Percentiles rank a stretch among this genome's conserved stretches.
Evolutionary conservation across 2,329 filamentous ascomycete genomes (phyloP).

Genomic region (Cladobotryum protrusum): DNA sequence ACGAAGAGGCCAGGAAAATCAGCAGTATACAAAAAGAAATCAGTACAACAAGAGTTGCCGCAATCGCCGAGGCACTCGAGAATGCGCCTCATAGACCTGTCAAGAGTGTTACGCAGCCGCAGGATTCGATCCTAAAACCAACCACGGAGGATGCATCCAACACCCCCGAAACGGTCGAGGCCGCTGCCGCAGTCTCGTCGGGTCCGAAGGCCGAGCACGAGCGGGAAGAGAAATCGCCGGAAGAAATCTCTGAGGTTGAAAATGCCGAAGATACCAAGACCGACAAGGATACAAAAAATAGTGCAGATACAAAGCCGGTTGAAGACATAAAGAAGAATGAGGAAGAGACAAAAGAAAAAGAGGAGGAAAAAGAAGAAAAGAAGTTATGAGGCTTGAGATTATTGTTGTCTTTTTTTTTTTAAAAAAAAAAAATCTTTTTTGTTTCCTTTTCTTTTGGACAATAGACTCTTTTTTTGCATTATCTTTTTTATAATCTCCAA

Average conservation of each 20-base stretch:
- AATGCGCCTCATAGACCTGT: too few species aligned
- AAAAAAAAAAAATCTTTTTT: too few species aligned
- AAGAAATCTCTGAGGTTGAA: not conserved
- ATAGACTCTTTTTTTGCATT: too few species aligned
- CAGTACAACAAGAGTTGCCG: not conserved
- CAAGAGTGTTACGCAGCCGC: too few species aligned
- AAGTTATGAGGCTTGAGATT: too few species aligned
- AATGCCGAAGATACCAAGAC: not conserved
- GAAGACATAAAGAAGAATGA: not conserved
- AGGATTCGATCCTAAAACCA: too few species aligned
- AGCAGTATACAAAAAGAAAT: not conserved
- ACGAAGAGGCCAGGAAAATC: constrained; percentile 2
- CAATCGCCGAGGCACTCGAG: too few species aligned
- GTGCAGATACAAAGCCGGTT: not conserved
- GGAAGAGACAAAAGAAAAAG: not conserved
- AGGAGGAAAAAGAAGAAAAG: not conserved
- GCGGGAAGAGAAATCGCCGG: not conserved
- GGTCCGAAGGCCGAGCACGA: not conserved
- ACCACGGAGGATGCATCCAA: too few species aligned
- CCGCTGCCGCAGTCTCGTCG: not conserved
- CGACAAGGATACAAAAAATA: not conserved
- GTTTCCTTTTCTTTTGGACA: too few species aligned
- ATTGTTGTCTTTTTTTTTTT: too few species aligned
- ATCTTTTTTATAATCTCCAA: too few species aligned
- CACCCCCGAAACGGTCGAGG: not conserved